Base-by-base conservation (phyloP, 192 early-diverging fungal species). In the Entomortierella parvispora region DNA sequence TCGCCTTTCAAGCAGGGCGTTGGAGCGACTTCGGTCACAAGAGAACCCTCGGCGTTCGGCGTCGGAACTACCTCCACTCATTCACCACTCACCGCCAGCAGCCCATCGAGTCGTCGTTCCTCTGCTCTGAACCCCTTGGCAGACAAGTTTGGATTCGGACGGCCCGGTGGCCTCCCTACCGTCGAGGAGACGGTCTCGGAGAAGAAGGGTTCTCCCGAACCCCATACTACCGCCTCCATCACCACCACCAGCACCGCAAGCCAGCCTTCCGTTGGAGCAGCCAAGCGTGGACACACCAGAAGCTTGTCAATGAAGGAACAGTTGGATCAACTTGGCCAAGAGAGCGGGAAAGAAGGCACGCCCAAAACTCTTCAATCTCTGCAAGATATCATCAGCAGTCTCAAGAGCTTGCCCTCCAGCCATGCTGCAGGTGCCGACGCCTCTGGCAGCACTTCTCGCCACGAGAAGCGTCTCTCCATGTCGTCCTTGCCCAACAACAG, bases 381-480 rank as follows among this genome's bases (percentile, higher is more conserved):
- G 34, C 87, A 86, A 46, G 66, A 85, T 42, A 86, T 86, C 40
- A 88, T 88, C 40, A 83, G 77, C 48, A 84, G 71, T 26, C 65
- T 88, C 25, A 86, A 85, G 40, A 80, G 51, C 45, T 51, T 88
- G 6, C 85, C 87, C 65, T 82, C 34, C 9, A 25, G 56, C 43
- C 49, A 50, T 25, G 32, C 46, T 20, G 61, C 37, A 34, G 52
- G 60, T 0, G 53, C 57, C 60, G 65, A 76, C 15, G 55, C 75
- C 33, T 52, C 68, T 18, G 32, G 15, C 58, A 81, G 56, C 47
- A 76, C 70, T 25, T 32, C 71, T 55, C 72, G 65, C 20, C 72
- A 68, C 28, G 72, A 76, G 52, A 76, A 68, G 51, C 72, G 72
- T 0, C 58, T 76, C 2, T 76, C 72, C 17, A 48, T 76, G 63